Percentiles rank a stretch among this genome's conserved stretches.
These are phyloP conservation scores for Pseudopithomyces chartarum DNA, from an alignment of 2,329 filamentous ascomycete species.

Conservation along the genomic window DNA sequence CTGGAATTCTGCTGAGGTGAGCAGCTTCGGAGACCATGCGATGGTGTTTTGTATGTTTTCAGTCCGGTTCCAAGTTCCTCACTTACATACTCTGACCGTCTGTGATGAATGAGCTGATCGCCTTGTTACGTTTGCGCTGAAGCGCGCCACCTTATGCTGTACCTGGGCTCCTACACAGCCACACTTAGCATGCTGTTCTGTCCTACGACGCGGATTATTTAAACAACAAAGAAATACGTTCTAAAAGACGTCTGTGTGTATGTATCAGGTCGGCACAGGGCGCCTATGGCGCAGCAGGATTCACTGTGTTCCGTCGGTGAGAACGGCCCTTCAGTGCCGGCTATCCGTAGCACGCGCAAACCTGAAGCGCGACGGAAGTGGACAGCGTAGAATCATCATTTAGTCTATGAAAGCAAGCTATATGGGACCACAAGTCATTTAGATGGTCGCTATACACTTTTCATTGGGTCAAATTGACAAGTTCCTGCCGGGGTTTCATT, in stretches of 20 bases:
- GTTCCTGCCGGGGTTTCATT: too few relatives aligned
- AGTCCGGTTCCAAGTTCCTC: background rate
- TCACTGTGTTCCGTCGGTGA: background rate
- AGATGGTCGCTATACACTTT: too few relatives aligned
- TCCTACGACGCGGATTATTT: background rate
- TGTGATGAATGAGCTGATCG: background rate
- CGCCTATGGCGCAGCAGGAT: background rate
- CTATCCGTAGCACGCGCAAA: background rate
- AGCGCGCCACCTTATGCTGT: background rate
- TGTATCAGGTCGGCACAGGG: background rate
- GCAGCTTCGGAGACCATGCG: background rate
- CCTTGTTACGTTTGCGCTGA: background rate
- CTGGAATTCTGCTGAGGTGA: slow-evolving; percentile 14
- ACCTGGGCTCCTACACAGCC: background rate
- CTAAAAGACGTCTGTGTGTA: too few relatives aligned
- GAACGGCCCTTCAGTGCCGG: background rate
- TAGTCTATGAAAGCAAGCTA: background rate
- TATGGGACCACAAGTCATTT: too few relatives aligned
- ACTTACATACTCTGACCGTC: background rate
- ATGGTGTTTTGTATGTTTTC: background rate
- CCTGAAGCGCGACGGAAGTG: background rate
- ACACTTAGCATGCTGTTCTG: background rate
- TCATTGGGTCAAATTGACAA: too few relatives aligned
- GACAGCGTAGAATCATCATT: background rate
- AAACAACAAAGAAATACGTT: background rate